These are phyloP conservation scores for Eucalyptus decipiens DNA, from an alignment of 345 rosid genomes.

Conservation along the genomic window DNA sequence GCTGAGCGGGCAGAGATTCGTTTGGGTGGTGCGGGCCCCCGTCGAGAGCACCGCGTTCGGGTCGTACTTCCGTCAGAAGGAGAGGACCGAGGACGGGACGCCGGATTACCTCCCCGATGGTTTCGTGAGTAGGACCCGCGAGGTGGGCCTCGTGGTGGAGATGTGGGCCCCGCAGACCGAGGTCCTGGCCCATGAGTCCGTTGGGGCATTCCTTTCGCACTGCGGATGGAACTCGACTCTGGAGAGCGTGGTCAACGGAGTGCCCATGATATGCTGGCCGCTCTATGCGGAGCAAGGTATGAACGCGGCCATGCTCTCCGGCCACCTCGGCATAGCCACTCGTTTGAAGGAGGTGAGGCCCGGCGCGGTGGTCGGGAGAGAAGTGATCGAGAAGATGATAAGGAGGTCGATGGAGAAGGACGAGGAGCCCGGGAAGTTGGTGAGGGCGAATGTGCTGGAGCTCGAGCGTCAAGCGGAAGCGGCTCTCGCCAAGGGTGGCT, in stretches of 20 bases:
- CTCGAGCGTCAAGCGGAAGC: conserved; percentile 10
- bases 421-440: not conserved
- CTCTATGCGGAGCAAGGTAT: conserved; percentile 55
- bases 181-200: conserved; percentile 40
- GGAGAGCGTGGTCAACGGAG: conserved; percentile 50
- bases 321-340: conserved; percentile 33
- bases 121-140: conserved; percentile 22
- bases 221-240: conserved; percentile 63
- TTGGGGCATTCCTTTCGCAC: conserved; percentile 65
- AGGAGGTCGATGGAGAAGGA: conserved; percentile 17
- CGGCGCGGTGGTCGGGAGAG: conserved; percentile 12
- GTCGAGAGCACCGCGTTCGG: not conserved
- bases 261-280: conserved; percentile 67
- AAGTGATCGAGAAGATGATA: conserved; percentile 26
- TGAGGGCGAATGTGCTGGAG: conserved; percentile 13
- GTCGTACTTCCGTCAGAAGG: not conserved
- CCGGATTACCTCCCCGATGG: conserved; percentile 37
- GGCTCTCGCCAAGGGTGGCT: conserved; percentile 28
- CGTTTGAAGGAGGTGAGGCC: conserved; percentile 2
- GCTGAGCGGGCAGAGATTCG: conserved; percentile 18
- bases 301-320: conserved; percentile 43
- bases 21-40: conserved; percentile 38
- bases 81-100: not conserved
- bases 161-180: conserved; percentile 57
- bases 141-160: conserved; percentile 25